Base-by-base conservation (phyloP, 768 basidiomycete species). In the Lactarius sanguifluus region DNA sequence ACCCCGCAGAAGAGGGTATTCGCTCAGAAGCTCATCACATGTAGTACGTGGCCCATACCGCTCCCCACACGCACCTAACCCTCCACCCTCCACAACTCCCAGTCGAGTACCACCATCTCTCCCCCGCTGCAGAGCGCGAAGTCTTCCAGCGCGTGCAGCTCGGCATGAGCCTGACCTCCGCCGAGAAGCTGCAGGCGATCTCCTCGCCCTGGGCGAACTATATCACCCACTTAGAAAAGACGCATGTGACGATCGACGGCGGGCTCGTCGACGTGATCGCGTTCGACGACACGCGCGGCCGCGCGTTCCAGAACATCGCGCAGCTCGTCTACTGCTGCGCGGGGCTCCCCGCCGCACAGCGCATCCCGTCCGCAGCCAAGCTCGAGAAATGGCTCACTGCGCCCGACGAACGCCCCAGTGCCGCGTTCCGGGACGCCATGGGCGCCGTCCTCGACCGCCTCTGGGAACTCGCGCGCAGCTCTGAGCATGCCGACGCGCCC, bases 81-180 rank as follows among this genome's bases (percentile, higher is more conserved):
- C 47, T 23, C 45, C 38, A 4, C 38, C 3, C 38, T 7, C 30
- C 36, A 16, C 40, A 54, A 25, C 28, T 38, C 38, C 25, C 62
- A 92, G 91, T 91, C 57, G 89, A 92, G 75, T 94, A 93, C 70
- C 75, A 76, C 41, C 73, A 79, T 41, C 77, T 94, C 2, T 74
- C 80, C 3, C 79, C 83, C 15, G 79, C 79, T 2, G 77, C 81
- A 5, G 91, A 94, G 74, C 84, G 91, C 54, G 92, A 94, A 59
- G 87, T 93, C 32, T 92, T 91, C 73, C 88, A 90, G 70, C 81
- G 92, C 40, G 92, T 94, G 18, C 92, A 94, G 69, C 75, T 93
- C 45, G 92, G 92, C 64, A 85, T 91, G 77, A 79, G 85, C 20
- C 79, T 94, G 47, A 88, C 89, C 5, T 80, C 85, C 12, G 88